These are phyloP conservation scores for Cladophialophora exuberans DNA, from an alignment of 2,329 filamentous ascomycete genomes.

Conservation along the genomic window DNA sequence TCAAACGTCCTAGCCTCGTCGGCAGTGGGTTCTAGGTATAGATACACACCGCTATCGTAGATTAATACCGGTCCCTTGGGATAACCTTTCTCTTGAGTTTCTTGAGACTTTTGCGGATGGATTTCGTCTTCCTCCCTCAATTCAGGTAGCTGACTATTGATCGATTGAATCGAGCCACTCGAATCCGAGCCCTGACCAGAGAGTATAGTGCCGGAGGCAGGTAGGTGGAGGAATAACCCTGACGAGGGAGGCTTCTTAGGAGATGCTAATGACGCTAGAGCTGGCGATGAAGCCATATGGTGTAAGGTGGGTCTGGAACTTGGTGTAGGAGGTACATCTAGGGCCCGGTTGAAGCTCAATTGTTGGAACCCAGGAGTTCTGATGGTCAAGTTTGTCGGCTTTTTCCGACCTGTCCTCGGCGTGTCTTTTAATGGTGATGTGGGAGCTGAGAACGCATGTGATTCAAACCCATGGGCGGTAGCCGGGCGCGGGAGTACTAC, in stretches of 20 bases:
- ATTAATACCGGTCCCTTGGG: constrained; percentile 67
- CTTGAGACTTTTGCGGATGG: constrained; percentile 58
- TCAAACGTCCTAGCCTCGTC: constrained; percentile 64
- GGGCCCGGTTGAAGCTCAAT: constrained; percentile 50
- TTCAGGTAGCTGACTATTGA: constrained; percentile 45
- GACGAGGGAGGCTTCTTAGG: constrained; percentile 52
- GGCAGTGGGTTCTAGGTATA: constrained; percentile 65
- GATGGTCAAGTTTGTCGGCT: constrained; percentile 64
- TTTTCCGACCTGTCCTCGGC: constrained; percentile 57
- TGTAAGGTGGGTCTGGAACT: constrained; percentile 57
- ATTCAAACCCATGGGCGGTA: constrained; percentile 53
- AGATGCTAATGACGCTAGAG: constrained; percentile 58
- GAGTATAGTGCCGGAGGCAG: constrained; percentile 17
- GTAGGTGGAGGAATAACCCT: constrained; percentile 49
- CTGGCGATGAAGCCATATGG: constrained; percentile 66
- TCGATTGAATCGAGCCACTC: constrained; percentile 26
- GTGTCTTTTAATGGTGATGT: constrained; percentile 62
- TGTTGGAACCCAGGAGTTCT: constrained; percentile 57
- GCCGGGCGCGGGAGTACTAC: constrained; percentile 50
- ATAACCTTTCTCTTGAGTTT: constrained; percentile 65
- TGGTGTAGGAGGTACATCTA: constrained; percentile 62
- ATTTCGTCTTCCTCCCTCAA: constrained; percentile 56
- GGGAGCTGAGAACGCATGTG: constrained; percentile 52
- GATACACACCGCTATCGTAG: constrained; percentile 63
- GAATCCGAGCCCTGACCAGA: constrained; percentile 30